Evolutionary conservation across 2,329 filamentous ascomycete species (phyloP).

Genomic region (Calonectria montana): DNA sequence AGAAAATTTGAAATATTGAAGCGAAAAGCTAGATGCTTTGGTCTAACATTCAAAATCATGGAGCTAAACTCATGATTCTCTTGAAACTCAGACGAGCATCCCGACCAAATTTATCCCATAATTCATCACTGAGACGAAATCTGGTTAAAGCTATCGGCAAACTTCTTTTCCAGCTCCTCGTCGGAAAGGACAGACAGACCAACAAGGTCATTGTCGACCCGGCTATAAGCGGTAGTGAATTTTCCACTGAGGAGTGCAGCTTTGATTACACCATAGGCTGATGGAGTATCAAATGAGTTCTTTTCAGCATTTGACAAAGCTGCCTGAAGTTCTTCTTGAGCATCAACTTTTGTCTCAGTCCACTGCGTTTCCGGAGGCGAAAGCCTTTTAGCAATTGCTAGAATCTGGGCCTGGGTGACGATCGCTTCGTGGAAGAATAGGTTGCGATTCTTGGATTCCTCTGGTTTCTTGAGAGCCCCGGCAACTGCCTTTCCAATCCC

Average conservation of each 20-base stretch:
- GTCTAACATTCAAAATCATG: too few species aligned
- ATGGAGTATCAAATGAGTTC: not conserved
- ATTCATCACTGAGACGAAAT: not conserved
- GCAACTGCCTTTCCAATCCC: not conserved
- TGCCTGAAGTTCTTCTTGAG: not conserved
- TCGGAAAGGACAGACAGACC: not conserved
- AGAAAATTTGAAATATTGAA: too few species aligned
- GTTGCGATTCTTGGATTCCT: not conserved
- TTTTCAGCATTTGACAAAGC: not conserved
- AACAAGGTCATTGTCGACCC: not conserved
- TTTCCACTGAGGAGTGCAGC: not conserved
- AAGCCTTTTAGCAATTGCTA: not conserved
- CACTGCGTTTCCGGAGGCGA: not conserved
- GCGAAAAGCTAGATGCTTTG: too few species aligned
- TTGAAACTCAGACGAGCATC: not conserved
- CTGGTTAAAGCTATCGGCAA: not conserved
- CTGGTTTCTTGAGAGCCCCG: not conserved
- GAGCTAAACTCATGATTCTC: not conserved
- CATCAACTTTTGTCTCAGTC: not conserved
- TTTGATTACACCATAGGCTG: not conserved
- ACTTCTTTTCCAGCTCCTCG: not conserved
- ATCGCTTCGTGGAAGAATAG: not conserved
- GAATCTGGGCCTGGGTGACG: not conserved
- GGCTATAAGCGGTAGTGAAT: not conserved
- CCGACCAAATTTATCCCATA: not conserved